Conservation (phyloP, 306 rosid species). For the Parietaria judaica region DNA sequence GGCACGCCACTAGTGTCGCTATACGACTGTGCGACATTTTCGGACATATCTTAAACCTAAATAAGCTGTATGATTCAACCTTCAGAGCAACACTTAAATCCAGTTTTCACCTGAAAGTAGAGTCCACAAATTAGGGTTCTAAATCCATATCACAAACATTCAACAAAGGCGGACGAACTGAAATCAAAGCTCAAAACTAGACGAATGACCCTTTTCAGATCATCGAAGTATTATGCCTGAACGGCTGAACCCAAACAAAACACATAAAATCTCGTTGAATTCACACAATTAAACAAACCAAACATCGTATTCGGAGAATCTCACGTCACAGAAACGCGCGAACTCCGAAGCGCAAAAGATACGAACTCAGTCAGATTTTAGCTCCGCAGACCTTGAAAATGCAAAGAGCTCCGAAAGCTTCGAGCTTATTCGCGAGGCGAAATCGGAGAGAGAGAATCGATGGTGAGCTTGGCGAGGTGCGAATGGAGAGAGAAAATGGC, state of each 20-base stretch:
- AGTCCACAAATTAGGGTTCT: constrained; percentile 5
- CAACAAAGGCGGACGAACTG: background rate
- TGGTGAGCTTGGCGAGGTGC: background rate
- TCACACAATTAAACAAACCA: too few species aligned
- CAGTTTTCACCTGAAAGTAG: constrained; percentile 6
- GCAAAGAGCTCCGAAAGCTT: too few species aligned
- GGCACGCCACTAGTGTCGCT: constrained; percentile 28
- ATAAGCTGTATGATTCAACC: background rate
- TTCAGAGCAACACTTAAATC: background rate
- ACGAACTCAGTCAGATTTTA: too few species aligned
- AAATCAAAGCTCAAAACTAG: constrained; percentile 3
- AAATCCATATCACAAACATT: background rate
- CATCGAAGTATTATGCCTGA: too few species aligned
- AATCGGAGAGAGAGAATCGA: too few species aligned
- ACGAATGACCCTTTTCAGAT: background rate
- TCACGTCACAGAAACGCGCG: too few species aligned
- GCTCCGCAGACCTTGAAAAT: too few species aligned
- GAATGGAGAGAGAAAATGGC: background rate
- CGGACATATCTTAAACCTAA: constrained; percentile 29
- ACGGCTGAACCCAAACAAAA: too few species aligned
- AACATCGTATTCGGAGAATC: too few species aligned
- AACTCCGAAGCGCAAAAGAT: too few species aligned
- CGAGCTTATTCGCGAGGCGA: too few species aligned
- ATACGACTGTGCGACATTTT: constrained; percentile 21
- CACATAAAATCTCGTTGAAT: too few species aligned